These are phyloP conservation scores for Liriodendron chinense DNA, from an alignment of 164 flowering plant genomes.

Conservation along the genomic window DNA sequence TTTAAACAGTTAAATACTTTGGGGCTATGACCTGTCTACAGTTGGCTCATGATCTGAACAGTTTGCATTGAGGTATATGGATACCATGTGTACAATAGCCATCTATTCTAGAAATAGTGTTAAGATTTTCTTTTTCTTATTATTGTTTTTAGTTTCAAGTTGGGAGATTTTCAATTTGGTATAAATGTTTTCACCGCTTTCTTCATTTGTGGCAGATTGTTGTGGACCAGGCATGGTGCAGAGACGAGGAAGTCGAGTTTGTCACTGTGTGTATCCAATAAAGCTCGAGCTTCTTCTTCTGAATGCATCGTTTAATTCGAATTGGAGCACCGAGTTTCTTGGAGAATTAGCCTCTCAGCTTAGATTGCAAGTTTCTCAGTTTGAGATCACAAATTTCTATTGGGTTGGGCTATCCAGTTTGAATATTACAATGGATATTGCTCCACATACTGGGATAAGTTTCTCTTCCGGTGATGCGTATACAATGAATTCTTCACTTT, in stretches of 20 bases:
- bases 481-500: slow-evolving; percentile 67
- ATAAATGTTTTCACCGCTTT: slow-evolving; percentile 2
- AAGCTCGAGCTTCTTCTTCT: slow-evolving; percentile 76
- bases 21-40: no score
- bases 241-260: slow-evolving; percentile 58
- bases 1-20: no score
- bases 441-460: slow-evolving; percentile 74
- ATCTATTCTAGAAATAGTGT: background rate
- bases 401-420: slow-evolving; percentile 51
- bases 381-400: slow-evolving; percentile 77
- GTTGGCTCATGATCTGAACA: no score
- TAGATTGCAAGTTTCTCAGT: slow-evolving; percentile 59
- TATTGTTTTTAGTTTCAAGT: background rate
- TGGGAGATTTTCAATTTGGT: background rate
- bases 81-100: no score
- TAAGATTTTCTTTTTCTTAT: background rate
- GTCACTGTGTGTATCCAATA: slow-evolving; percentile 94
- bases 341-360: slow-evolving; percentile 73
- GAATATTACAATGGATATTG: slow-evolving; percentile 88
- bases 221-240: slow-evolving; percentile 71
- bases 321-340: slow-evolving; percentile 62
- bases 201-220: slow-evolving; percentile 48
- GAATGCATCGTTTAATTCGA: slow-evolving; percentile 71
- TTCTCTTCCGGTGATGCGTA: slow-evolving; percentile 60
- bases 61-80: no score